Percentiles rank a stretch among this genome's conserved stretches.
These are phyloP conservation scores for Raddia guianensis DNA, from an alignment of 176 grass and related monocot species.

Conservation along the genomic window DNA sequence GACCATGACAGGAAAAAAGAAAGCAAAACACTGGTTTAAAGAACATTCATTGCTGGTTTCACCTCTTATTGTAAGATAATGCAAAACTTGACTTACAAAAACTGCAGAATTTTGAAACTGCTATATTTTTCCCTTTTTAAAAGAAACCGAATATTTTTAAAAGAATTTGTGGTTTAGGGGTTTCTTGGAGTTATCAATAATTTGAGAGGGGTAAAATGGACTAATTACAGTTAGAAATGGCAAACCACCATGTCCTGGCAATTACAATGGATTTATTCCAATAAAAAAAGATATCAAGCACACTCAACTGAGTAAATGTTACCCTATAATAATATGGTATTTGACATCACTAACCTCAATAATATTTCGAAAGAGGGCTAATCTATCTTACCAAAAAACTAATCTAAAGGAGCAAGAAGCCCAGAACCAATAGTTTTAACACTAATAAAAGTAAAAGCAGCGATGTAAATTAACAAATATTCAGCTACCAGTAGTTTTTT, in stretches of 20 bases:
- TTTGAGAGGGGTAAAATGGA: too few relatives aligned
- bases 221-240: too few relatives aligned
- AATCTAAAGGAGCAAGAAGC: neutral
- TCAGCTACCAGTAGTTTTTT: constrained; percentile 65
- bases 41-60: neutral
- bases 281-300: neutral
- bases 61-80: neutral
- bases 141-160: too few relatives aligned
- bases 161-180: too few relatives aligned
- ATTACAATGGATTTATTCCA: too few relatives aligned
- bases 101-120: too few relatives aligned
- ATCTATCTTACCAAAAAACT: neutral
- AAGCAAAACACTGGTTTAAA: neutral
- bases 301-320: neutral
- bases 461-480: constrained; percentile 40
- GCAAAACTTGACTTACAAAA: neutral
- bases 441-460: constrained; percentile 1
- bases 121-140: too few relatives aligned
- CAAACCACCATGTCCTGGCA: too few relatives aligned
- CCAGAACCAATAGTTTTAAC: constrained; percentile 6
- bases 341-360: neutral
- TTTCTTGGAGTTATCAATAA: too few relatives aligned
- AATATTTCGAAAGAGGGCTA: neutral
- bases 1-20: neutral
- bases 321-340: neutral